phyloP scores from a whole-genome alignment of 371 early-diverging fungal species.

The Mortierella sp. region DNA sequence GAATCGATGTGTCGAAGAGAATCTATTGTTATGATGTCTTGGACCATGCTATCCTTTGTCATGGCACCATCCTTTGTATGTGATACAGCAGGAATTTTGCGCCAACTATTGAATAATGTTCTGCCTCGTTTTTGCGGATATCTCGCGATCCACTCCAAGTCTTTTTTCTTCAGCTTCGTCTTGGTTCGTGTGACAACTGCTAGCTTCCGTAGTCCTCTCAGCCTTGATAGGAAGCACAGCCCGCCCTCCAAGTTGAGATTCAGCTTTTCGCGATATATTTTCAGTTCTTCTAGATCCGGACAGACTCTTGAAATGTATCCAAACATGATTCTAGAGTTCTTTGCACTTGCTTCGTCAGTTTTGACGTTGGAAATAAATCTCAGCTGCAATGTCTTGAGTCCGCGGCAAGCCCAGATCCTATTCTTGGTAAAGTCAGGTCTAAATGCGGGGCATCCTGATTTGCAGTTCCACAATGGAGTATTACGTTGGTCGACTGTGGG shows the following conservation, averaged over 20 bases:
- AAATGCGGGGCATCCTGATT: background rate
- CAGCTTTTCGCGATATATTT: background rate
- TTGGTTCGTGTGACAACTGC: background rate
- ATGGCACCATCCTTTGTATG: background rate
- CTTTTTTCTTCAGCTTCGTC: background rate
- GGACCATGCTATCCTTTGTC: background rate
- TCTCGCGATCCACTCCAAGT: slow-evolving; percentile 2
- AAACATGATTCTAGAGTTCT: slow-evolving; percentile 1
- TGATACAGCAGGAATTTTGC: background rate
- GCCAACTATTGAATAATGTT: background rate
- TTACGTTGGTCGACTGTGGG: background rate
- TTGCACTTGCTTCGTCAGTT: background rate
- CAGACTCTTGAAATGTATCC: slow-evolving; percentile 4
- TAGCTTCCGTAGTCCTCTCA: background rate
- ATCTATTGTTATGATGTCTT: background rate
- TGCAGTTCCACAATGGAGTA: background rate
- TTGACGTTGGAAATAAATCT: background rate
- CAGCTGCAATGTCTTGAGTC: slow-evolving; percentile 11
- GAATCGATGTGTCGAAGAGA: background rate
- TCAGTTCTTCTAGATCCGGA: background rate
- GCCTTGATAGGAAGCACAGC: slow-evolving; percentile 1
- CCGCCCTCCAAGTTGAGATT: slow-evolving; percentile 1
- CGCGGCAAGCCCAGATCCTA: slow-evolving; percentile 24
- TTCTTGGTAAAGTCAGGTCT: background rate
- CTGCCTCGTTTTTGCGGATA: background rate